These are phyloP conservation scores for Xerophyta viscosa DNA, from an alignment of 106 monocot species.

Conservation along the genomic window DNA sequence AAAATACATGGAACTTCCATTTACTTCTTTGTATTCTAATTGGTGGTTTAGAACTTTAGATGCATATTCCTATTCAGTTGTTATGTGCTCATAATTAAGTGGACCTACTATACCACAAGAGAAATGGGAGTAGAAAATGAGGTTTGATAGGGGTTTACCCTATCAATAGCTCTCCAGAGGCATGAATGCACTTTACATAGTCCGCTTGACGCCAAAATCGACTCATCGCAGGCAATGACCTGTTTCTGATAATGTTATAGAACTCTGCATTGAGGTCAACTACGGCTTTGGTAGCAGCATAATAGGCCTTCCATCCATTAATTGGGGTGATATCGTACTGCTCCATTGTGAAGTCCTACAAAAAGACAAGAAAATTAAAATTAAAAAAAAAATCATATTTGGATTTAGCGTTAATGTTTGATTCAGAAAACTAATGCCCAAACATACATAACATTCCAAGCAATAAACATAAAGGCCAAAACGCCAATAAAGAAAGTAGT, in stretches of 20 bases:
- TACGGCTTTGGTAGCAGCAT: constrained; percentile 88
- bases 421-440: no score
- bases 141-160: constrained; percentile 54
- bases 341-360: constrained; percentile 87
- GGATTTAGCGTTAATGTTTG: no score
- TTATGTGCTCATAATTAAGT: not conserved
- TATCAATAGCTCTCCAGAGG: constrained; percentile 64
- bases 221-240: constrained; percentile 69
- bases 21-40: no score
- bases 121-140: no score
- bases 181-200: constrained; percentile 95
- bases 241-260: constrained; percentile 71
- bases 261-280: constrained; percentile 75
- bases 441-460: no score
- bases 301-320: constrained; percentile 96
- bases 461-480: no score
- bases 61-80: not conserved
- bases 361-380: no score
- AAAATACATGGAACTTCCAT: no score
- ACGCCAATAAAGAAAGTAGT: no score
- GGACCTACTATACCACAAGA: not conserved
- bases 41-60: no score
- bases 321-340: constrained; percentile 56
- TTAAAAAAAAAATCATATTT: not conserved
- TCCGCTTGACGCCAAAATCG: constrained; percentile 85